These are phyloP conservation scores for Comarum palustre DNA, from an alignment of 306 rosid genomes.

Conservation along the genomic window DNA sequence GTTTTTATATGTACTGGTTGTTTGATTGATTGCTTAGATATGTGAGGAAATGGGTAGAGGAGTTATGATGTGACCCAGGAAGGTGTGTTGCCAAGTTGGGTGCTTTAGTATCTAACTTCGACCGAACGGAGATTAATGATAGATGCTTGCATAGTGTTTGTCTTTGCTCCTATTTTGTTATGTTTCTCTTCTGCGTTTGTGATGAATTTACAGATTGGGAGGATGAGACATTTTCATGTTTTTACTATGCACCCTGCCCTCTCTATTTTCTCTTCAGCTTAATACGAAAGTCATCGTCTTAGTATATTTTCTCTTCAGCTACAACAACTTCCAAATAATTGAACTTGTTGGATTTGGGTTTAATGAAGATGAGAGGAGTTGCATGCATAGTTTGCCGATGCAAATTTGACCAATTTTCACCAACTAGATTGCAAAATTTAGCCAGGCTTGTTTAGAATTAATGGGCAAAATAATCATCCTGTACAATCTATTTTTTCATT, in stretches of 20 bases:
- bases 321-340: background rate
- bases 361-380: background rate
- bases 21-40: conserved; percentile 12
- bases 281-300: background rate
- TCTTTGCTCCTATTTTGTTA: background rate
- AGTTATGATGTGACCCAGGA: background rate
- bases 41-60: background rate
- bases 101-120: background rate
- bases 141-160: background rate
- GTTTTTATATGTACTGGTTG: background rate
- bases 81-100: background rate
- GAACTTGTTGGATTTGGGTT: background rate
- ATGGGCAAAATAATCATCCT: background rate
- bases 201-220: background rate
- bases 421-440: no score
- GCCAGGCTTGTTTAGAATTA: background rate
- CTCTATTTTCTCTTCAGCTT: background rate
- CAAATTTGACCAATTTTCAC: background rate
- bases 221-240: background rate
- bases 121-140: background rate
- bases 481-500: background rate
- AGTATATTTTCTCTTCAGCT: no score
- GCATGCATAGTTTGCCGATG: background rate
- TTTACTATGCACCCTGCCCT: background rate
- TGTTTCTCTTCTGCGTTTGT: background rate